A percentile compares a stretch with the other conserved stretches of the same genome.
phyloP scores from a whole-genome alignment of 2,329 filamentous ascomycete species.

The Xylaria sp. region DNA sequence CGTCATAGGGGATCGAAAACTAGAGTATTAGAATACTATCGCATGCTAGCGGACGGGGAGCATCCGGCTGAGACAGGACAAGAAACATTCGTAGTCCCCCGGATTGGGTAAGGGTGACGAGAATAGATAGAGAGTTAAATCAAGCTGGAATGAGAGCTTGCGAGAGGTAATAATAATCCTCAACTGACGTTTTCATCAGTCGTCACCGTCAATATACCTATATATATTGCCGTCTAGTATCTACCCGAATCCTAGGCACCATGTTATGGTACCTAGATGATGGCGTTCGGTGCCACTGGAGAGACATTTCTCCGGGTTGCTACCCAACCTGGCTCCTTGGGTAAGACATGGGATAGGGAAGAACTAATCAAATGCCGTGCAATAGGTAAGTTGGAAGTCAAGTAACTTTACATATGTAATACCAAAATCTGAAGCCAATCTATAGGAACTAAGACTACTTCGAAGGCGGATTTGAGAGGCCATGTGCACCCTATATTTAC shows the following conservation, averaged over 20 bases:
- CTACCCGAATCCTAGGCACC: neutral
- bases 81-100: constrained; percentile 12
- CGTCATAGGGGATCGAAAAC: constrained; percentile 59
- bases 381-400: constrained; percentile 33
- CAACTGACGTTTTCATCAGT: constrained; percentile 29
- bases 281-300: constrained; percentile 22
- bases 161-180: neutral
- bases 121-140: constrained; percentile 25
- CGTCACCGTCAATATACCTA: neutral
- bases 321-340: constrained; percentile 35
- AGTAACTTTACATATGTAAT: neutral
- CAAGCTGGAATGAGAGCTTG: constrained; percentile 34
- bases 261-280: constrained; percentile 18
- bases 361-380: constrained; percentile 41
- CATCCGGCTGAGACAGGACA: constrained; percentile 14
- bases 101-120: constrained; percentile 22
- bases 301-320: constrained; percentile 22
- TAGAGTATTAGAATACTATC: constrained; percentile 57
- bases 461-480: constrained; percentile 35
- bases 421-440: neutral
- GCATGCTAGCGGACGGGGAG: too few relatives aligned
- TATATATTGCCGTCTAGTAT: neutral
- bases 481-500: constrained; percentile 41
- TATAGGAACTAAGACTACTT: constrained; percentile 34
- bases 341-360: constrained; percentile 39